Evolutionary conservation across 2,329 filamentous ascomycete species (phyloP).

Genomic region (Aspergillus cejpii): DNA sequence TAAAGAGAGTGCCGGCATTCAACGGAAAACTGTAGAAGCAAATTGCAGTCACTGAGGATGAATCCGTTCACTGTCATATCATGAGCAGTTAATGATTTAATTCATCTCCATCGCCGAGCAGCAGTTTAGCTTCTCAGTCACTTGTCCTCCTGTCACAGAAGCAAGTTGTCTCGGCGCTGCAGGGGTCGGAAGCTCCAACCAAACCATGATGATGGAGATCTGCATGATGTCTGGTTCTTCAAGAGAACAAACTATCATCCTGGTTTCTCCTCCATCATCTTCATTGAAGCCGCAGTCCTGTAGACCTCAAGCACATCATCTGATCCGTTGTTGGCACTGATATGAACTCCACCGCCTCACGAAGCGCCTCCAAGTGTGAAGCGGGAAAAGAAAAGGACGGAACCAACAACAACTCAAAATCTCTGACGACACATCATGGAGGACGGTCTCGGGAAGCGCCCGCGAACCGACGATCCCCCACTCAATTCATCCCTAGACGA

Average conservation of each 20-base stretch:
- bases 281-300: neutral
- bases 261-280: neutral
- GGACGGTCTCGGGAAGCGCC: slow-evolving; percentile 13
- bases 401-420: neutral
- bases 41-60: neutral
- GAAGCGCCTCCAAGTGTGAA: neutral
- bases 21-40: neutral
- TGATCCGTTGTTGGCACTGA: neutral
- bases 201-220: neutral
- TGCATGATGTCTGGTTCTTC: neutral
- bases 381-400: neutral
- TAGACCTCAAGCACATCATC: neutral
- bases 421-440: slow-evolving; percentile 8
- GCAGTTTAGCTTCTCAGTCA: neutral
- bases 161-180: neutral
- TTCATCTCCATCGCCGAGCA: neutral
- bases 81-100: neutral
- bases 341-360: neutral
- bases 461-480: slow-evolving; percentile 7
- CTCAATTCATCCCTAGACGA: slow-evolving; percentile 1
- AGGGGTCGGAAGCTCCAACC: neutral
- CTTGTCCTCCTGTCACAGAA: neutral
- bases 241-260: neutral
- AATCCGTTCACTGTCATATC: neutral
- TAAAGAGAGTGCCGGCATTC: neutral